Conservation (phyloP, 176 grass and related monocot genomes). For the Lolium perenne region DNA sequence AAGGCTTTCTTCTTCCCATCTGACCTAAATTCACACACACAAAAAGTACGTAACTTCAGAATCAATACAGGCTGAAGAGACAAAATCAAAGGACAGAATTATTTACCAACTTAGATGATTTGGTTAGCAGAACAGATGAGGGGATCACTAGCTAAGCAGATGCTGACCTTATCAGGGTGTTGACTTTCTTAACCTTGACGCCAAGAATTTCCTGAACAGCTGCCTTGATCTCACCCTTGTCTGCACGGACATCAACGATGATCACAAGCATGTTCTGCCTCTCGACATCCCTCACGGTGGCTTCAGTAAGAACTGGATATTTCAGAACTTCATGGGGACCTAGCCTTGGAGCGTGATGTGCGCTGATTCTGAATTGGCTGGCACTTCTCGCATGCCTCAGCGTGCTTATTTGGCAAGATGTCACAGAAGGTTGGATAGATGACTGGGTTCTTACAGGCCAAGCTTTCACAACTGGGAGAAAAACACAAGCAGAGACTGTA, state of each 20-base stretch:
- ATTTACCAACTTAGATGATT: background rate
- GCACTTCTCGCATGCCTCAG: background rate
- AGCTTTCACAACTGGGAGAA: conserved; percentile 6
- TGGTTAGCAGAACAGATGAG: background rate
- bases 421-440: background rate
- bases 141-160: background rate
- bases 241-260: conserved; percentile 24
- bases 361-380: conserved; percentile 1
- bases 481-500: background rate
- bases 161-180: conserved; percentile 32
- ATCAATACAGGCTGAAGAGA: conserved; percentile 20
- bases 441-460: background rate
- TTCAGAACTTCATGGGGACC: conserved; percentile 22
- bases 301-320: conserved; percentile 9
- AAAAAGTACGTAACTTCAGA: background rate
- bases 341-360: background rate
- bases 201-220: background rate
- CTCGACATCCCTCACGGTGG: conserved; percentile 12
- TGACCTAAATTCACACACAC: background rate
- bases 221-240: conserved; percentile 6
- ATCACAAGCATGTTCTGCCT: conserved; percentile 9
- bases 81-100: background rate
- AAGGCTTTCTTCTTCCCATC: conserved; percentile 1
- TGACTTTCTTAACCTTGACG: conserved; percentile 21
- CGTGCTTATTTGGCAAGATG: conserved; percentile 13